Base-by-base conservation (phyloP, 2,329 filamentous ascomycete species). In the Metarhizium robertsii region DNA sequence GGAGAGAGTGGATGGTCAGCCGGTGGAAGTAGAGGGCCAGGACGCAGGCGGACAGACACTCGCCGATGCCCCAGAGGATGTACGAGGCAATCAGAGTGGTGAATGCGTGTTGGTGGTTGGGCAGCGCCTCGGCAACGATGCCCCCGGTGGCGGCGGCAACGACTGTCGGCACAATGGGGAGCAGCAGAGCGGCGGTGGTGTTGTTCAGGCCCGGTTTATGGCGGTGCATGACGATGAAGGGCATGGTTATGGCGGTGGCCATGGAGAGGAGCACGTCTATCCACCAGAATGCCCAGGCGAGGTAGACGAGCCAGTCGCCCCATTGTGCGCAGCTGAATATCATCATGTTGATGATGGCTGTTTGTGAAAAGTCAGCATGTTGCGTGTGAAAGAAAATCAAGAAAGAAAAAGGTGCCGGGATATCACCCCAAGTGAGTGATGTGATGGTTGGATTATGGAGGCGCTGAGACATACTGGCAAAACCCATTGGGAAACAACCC, bases 1-100 rank as follows among this genome's bases (percentile, higher is more conserved):
- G 85, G 14, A 88, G 74, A 43, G 83, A 82, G 67, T 88, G 80
- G 2, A 88, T 67, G 4, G 81, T 83, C 10, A 90, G 73, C 11
- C 86, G 82, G 57, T 86, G 81, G 64, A 87, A 87, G 68, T 89
- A 90, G 42, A 89, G 78, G 11, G 81, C 81, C 30, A 88, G 71
- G 20, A 87, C 78, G 46, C 78, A 75, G 67, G 84, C 78, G 2
- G 84, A 80, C 52, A 89, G 74, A 38, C 67, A 67, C 61, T 71
- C 75, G 4, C 84, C 82, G 56, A 83, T 80, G 0, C 85, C 85
- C 84, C 83, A 88, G 60, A 89, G 78, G 16, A 88, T 72, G 64
- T 88, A 90, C 3, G 77, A 84, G 16, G 74, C 74, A n/a, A 87
- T 70, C 25, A 89, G 63, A 0, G 86, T 89, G 42, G 77, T 78